Percentiles rank a stretch among this genome's conserved stretches.
These are phyloP conservation scores for Exsudoporus floridanus DNA, from an alignment of 1,284 basidiomycete species.

Conservation along the genomic window DNA sequence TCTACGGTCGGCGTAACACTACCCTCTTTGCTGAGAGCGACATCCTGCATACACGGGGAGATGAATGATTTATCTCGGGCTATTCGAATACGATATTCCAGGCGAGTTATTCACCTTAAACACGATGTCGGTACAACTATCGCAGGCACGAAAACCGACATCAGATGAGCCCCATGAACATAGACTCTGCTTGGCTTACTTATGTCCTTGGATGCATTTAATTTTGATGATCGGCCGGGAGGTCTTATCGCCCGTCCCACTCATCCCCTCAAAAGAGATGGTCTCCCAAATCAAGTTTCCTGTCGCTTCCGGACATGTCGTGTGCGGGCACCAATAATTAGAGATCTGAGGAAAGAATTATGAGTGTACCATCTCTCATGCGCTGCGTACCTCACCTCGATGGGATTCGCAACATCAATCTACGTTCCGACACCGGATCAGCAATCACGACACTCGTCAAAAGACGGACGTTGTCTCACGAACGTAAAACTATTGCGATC, in stretches of 20 bases:
- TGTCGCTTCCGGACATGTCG: background rate
- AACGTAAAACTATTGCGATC: slow-evolving; percentile 9
- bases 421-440: slow-evolving; percentile 1
- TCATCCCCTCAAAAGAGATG: slow-evolving; percentile 10
- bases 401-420: slow-evolving; percentile 8
- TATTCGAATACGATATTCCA: background rate
- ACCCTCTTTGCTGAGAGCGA: slow-evolving; percentile 2
- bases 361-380: background rate
- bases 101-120: slow-evolving; percentile 8
- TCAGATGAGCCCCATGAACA: background rate
- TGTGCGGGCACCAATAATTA: slow-evolving; percentile 12
- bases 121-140: slow-evolving; percentile 2
- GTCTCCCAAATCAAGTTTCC: slow-evolving; percentile 10
- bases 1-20: background rate
- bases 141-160: background rate
- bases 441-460: background rate
- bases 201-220: background rate
- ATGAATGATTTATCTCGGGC: background rate
- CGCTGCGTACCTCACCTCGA: slow-evolving; percentile 10
- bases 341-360: background rate
- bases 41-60: background rate
- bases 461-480: slow-evolving; percentile 2
- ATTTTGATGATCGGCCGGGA: slow-evolving; percentile 5
- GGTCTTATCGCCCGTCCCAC: slow-evolving; percentile 6
- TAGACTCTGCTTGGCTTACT: background rate